Percentiles rank a stretch among this genome's conserved stretches.
Conservation (phyloP, 169 alveolate genomes). For the Cryptosporidium ubiquitum region DNA sequence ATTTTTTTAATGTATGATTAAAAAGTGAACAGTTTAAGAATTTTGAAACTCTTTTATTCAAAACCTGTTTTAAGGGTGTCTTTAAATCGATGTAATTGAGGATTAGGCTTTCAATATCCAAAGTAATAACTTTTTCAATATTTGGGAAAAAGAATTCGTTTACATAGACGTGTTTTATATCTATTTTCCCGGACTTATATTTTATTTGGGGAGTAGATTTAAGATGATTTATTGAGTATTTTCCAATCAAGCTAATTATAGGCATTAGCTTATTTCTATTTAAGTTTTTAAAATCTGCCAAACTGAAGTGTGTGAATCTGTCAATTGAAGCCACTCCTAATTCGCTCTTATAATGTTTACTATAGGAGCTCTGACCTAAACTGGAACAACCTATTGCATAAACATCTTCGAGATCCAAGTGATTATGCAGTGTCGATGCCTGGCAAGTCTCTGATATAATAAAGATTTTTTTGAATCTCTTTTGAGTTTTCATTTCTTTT, state of each 20-base stretch:
- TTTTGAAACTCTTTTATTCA: neutral
- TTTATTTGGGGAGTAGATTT: conserved; percentile 48
- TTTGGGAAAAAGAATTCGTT: conserved; percentile 35
- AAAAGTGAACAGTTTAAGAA: neutral
- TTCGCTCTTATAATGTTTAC: conserved; percentile 44
- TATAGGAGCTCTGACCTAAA: conserved; percentile 52
- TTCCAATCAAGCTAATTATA: conserved; percentile 7
- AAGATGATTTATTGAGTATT: neutral
- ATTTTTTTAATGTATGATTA: neutral
- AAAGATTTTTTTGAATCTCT: conserved; percentile 81
- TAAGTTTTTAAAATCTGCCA: neutral
- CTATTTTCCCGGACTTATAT: conserved; percentile 25
- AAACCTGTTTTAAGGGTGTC: neutral
- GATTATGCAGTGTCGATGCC: conserved; percentile 82
- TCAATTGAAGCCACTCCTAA: conserved; percentile 63
- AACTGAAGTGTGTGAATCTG: conserved; percentile 50
- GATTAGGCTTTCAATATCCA: neutral
- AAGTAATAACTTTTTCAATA: neutral
- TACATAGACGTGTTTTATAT: conserved; percentile 18
- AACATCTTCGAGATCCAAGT: conserved; percentile 80
- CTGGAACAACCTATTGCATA: conserved; percentile 72
- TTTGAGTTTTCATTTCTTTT: conserved; percentile 80
- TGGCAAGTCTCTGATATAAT: conserved; percentile 86
- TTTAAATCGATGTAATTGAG: neutral
- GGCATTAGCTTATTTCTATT: conserved; percentile 3